phyloP scores from a whole-genome alignment of 1,284 basidiomycete genomes.

The Moesziomyces aphidis region DNA sequence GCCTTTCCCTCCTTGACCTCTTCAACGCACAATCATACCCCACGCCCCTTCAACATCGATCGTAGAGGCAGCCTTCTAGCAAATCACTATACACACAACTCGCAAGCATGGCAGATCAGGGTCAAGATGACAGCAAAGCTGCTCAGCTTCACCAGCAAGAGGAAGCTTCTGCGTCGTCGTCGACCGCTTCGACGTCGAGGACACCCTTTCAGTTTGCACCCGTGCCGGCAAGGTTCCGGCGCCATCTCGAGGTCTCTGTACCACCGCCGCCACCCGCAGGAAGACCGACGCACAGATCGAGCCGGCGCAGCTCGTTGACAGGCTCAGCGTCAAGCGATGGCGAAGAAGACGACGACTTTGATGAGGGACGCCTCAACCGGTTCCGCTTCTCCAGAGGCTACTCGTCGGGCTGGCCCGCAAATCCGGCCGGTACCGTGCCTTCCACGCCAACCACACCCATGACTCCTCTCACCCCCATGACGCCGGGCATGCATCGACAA shows the following conservation, averaged over 20 bases:
- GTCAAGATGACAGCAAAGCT: neutral
- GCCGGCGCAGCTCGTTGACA: slow-evolving; percentile 4
- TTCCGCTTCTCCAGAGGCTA: slow-evolving; percentile 8
- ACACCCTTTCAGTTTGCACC: slow-evolving; percentile 20
- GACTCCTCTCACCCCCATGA: slow-evolving; percentile 10
- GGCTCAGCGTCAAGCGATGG: slow-evolving; percentile 1
- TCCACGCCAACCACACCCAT: slow-evolving; percentile 4
- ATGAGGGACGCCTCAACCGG: neutral
- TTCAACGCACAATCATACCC: too few relatives aligned
- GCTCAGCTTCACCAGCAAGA: slow-evolving; percentile 1
- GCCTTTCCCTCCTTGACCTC: neutral
- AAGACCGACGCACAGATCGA: neutral
- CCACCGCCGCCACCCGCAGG: neutral
- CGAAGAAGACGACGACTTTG: slow-evolving; percentile 16
- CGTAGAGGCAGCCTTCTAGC: too few relatives aligned
- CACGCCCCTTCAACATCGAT: neutral
- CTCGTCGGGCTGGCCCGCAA: neutral
- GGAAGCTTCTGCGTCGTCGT: neutral
- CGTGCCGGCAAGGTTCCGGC: slow-evolving; percentile 18
- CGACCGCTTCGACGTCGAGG: slow-evolving; percentile 2
- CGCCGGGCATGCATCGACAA: slow-evolving; percentile 3
- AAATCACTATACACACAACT: neutral
- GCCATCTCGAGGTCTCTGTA: neutral
- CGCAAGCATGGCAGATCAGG: slow-evolving; percentile 1
- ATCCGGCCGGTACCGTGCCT: neutral